Percentiles rank a stretch among this genome's conserved stretches.
phyloP scores from a whole-genome alignment of 352 stramenopile genomes.

The Phytophthora pini region DNA sequence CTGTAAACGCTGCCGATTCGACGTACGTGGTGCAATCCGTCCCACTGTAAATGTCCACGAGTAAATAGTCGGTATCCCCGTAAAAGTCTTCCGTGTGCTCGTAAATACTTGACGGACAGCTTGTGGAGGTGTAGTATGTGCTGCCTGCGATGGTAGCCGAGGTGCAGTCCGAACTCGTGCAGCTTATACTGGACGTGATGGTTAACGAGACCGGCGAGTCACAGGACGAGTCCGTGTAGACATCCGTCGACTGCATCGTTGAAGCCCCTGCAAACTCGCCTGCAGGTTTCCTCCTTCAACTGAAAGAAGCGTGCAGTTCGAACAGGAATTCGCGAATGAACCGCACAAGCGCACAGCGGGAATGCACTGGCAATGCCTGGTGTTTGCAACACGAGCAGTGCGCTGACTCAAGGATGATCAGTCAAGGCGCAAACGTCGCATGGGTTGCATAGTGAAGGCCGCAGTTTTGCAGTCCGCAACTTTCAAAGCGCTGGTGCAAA shows the following conservation, averaged over 20 bases:
- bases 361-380: background rate
- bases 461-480: background rate
- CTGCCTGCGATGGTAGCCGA: slow-evolving; percentile 12
- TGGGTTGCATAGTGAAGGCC: slow-evolving; percentile 37
- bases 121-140: slow-evolving; percentile 34
- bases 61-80: slow-evolving; percentile 23
- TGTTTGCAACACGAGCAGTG: slow-evolving; percentile 8
- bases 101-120: slow-evolving; percentile 31
- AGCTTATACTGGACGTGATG: slow-evolving; percentile 10
- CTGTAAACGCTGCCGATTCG: slow-evolving; percentile 17
- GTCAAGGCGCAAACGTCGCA: slow-evolving; percentile 18
- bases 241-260: slow-evolving; percentile 33
- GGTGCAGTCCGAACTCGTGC: slow-evolving; percentile 17
- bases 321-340: slow-evolving; percentile 31
- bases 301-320: slow-evolving; percentile 5
- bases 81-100: slow-evolving; percentile 26
- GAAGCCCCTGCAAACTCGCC: background rate
- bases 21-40: slow-evolving; percentile 33
- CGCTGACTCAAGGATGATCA: slow-evolving; percentile 28
- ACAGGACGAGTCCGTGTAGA: slow-evolving; percentile 43
- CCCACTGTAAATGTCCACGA: slow-evolving; percentile 34
- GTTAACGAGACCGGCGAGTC: slow-evolving; percentile 22
- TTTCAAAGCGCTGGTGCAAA: slow-evolving; percentile 9
- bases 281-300: background rate
- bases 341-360: background rate